Percentiles rank a stretch among this genome's conserved stretches.
These are phyloP conservation scores for Astrothelium subdiscretum DNA, from an alignment of 495 filamentous ascomycete genomes.

Conservation along the genomic window DNA sequence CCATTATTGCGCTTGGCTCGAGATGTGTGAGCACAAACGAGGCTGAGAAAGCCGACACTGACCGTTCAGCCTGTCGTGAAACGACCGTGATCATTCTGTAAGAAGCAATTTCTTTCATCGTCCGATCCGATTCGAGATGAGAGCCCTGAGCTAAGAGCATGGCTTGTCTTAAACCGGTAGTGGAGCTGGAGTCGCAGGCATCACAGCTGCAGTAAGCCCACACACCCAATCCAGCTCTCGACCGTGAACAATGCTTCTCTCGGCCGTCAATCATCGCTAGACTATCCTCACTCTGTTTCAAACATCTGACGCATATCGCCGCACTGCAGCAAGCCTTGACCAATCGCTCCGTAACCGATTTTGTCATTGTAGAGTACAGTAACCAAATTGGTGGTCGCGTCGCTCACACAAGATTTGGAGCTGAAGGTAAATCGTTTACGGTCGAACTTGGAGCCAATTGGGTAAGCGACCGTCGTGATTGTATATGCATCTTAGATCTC, in stretches of 20 bases:
- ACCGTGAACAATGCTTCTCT: constrained; percentile 7
- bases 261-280: background rate
- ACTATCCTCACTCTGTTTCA: constrained; percentile 21
- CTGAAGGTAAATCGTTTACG: constrained; percentile 42
- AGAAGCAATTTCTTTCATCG: background rate
- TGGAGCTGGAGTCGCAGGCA: constrained; percentile 54
- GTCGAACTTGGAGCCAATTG: constrained; percentile 24
- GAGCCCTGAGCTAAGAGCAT: background rate
- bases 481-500: background rate
- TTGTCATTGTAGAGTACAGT: constrained; percentile 58
- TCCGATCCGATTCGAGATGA: background rate
- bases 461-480: constrained; percentile 6
- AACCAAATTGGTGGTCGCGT: constrained; percentile 52
- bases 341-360: constrained; percentile 54
- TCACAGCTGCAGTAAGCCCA: constrained; percentile 50
- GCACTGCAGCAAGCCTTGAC: constrained; percentile 45
- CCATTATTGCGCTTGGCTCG: background rate
- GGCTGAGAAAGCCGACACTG: background rate
- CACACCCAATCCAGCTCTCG: constrained; percentile 6
- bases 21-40: background rate
- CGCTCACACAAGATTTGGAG: constrained; percentile 46
- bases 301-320: constrained; percentile 8
- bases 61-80: background rate
- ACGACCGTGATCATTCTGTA: background rate
- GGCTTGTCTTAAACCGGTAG: background rate